phyloP scores from a whole-genome alignment of 2,329 filamentous ascomycete species.

The Lanzia echinophila region DNA sequence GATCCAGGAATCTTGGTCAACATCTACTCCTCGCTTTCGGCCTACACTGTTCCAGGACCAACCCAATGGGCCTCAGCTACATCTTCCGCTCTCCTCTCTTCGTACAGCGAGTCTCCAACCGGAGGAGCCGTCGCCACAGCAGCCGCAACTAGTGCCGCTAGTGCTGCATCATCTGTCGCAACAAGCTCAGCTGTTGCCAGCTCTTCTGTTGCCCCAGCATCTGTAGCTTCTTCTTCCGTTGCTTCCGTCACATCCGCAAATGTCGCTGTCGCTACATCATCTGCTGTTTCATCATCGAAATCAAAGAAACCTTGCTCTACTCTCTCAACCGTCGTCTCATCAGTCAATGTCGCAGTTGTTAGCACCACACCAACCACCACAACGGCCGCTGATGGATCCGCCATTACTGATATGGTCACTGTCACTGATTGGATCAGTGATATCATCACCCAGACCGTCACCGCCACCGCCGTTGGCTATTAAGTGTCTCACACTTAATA shows the following conservation, averaged over 20 bases:
- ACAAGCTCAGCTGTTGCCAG: neutral
- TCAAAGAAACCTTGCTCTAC: neutral
- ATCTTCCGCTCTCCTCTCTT: neutral
- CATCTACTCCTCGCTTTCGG: slow-evolving; percentile 32
- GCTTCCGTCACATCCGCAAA: neutral
- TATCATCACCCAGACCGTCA: slow-evolving; percentile 2
- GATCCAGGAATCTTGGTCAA: slow-evolving; percentile 37
- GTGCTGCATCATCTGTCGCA: neutral
- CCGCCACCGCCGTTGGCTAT: neutral
- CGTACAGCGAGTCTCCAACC: neutral
- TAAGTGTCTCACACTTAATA: too few species aligned
- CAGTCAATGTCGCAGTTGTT: neutral
- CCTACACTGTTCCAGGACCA: slow-evolving; percentile 32
- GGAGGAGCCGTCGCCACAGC: neutral
- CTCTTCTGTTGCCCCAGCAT: neutral
- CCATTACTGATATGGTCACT: neutral
- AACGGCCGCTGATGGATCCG: neutral
- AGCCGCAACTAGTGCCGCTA: neutral
- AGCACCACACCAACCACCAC: neutral
- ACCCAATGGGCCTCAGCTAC: slow-evolving; percentile 10
- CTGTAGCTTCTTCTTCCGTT: neutral
- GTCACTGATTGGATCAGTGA: neutral
- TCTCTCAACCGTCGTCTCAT: neutral
- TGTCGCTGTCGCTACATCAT: neutral
- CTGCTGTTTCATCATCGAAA: neutral